Evolutionary conservation across 306 rosid genomes (phyloP).

Genomic region (Delonix regia): DNA sequence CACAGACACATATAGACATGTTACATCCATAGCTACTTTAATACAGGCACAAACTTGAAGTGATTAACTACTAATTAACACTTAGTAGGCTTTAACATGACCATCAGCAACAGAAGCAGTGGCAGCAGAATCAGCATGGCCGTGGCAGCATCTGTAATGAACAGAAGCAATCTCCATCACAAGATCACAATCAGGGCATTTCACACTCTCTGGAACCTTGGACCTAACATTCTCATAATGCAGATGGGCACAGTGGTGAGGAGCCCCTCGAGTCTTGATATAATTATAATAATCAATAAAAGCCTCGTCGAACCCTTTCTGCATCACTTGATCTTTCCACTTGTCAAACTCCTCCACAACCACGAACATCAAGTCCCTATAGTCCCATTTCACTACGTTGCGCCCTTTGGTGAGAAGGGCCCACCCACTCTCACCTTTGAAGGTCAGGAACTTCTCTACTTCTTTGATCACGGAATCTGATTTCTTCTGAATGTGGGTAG

Average conservation of each 20-base stretch:
- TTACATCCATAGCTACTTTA: no score
- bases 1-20: no score
- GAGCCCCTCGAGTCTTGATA: no score
- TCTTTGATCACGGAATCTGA: background rate
- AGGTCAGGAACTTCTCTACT: slow-evolving; percentile 28
- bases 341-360: slow-evolving; percentile 43
- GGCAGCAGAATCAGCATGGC: background rate
- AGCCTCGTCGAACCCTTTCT: background rate
- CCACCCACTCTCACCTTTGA: slow-evolving; percentile 47
- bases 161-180: slow-evolving; percentile 33
- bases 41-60: no score
- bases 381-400: slow-evolving; percentile 24
- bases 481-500: slow-evolving; percentile 8
- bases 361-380: slow-evolving; percentile 17
- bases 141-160: slow-evolving; percentile 33
- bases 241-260: no score
- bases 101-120: no score
- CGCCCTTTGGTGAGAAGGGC: slow-evolving; percentile 40
- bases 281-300: background rate
- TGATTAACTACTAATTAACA: no score
- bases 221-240: no score
- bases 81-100: no score
- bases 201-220: no score
- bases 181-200: background rate
- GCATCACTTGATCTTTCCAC: slow-evolving; percentile 26